Evolutionary conservation across 768 basidiomycete species (phyloP), one percentile per base, ranked within the genome.

Genomic region (Serendipita sp.): DNA sequence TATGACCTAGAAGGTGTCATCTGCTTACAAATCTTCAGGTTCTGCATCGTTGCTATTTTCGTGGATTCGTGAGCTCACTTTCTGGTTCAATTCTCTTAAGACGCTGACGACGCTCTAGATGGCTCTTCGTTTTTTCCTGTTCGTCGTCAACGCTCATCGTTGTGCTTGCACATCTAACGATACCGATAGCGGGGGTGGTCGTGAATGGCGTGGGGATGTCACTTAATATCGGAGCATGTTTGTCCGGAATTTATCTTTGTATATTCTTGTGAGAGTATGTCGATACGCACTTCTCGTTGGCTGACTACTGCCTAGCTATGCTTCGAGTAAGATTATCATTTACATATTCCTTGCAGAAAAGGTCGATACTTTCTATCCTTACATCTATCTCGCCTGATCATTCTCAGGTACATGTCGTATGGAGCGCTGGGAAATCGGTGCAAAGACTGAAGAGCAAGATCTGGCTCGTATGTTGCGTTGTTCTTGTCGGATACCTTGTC

Each of bases 191-290:
- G 60, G 76, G 75, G 0, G 65, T 79, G 0, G 65, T 81, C 11
- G 70, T 79, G 1, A 75, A 75, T 60, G 80, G 78, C 3, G 68
- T 76, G 4, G 79, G 80, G 2, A 69, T 80, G 28, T 74, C 76
- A 53, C 64, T 69, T 42, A 73, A 72, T 58, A 17, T 56, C 3
- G 42, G 69, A 1, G 69, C 74, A 0, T 81, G 80, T 67, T 68
- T 73, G 2, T 66, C 74, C 7, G 78, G 74, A 2, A 77, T 80
- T 56, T 73, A 75, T 61, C 68, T 75, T 26, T 79, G 78, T 68
- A 74, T 79, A 53, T 63, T 68, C 4, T 70, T 68, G 41, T 70
- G 68, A 43, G 64, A 30, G n/a, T 31, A 58, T 58, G 1, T 11
- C 24, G 17, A 5, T 7, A 1, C 26, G 62, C 17, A n/a, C 56